Conservation (phyloP, 805 yeast genomes). For the Nakazawaea ernobii region DNA sequence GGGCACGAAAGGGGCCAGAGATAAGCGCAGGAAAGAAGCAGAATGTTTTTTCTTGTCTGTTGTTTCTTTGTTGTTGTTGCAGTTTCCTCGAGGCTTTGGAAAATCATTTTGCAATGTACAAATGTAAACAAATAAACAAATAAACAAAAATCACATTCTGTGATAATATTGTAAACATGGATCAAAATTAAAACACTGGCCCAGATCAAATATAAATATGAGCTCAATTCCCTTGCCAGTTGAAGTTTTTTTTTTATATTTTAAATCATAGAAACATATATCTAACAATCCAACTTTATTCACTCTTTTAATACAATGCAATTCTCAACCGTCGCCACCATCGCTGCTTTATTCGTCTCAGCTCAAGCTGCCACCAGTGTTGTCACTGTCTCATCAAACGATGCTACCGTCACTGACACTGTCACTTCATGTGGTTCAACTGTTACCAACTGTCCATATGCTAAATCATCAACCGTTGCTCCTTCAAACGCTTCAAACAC, state of each 20-base stretch:
- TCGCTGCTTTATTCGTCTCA: constrained; percentile 34
- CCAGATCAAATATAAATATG: neutral
- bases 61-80: too few species aligned
- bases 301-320: constrained; percentile 32
- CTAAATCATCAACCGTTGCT: constrained; percentile 12
- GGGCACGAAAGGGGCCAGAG: neutral
- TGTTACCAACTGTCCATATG: constrained; percentile 44
- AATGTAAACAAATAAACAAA: constrained; percentile 1
- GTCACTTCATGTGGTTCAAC: constrained; percentile 38
- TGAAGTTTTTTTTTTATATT: constrained; percentile 4
- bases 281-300: constrained; percentile 17
- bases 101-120: too few species aligned
- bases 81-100: neutral
- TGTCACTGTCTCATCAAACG: constrained; percentile 27
- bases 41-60: too few species aligned
- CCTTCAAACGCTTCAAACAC: constrained; percentile 17
- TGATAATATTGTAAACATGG: neutral
- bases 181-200: neutral
- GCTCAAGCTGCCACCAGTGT: constrained; percentile 30
- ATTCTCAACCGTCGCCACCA: constrained; percentile 36
- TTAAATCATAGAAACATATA: constrained; percentile 3
- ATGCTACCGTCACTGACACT: constrained; percentile 36
- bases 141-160: neutral
- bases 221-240: neutral
- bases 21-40: too few species aligned